Percentiles rank a stretch among this genome's conserved stretches.
These are phyloP conservation scores for Epichloe sylvatica DNA, from an alignment of 2,329 filamentous ascomycete genomes.

Conservation along the genomic window DNA sequence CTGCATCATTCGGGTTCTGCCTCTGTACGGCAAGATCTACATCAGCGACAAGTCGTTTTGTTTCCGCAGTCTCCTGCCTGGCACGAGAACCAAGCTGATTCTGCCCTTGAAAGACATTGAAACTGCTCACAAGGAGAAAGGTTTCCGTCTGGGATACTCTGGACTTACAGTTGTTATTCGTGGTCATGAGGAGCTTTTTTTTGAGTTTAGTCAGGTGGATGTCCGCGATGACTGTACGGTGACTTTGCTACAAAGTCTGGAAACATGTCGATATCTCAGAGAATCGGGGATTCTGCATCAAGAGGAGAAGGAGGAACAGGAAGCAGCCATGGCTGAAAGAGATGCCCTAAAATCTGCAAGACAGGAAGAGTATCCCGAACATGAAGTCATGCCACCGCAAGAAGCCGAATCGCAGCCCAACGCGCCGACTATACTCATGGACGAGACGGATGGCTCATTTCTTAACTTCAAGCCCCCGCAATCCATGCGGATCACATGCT, in stretches of 20 bases:
- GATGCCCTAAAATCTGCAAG: constrained; percentile 67
- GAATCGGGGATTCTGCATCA: constrained; percentile 54
- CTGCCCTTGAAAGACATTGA: constrained; percentile 83
- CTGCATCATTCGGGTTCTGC: constrained; percentile 78
- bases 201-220: constrained; percentile 71
- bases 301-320: constrained; percentile 56
- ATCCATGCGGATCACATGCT: constrained; percentile 71
- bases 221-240: constrained; percentile 79
- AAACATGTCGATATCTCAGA: constrained; percentile 54
- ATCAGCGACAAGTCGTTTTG: constrained; percentile 79
- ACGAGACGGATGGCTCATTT: constrained; percentile 76
- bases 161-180: constrained; percentile 86
- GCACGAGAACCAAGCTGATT: constrained; percentile 83
- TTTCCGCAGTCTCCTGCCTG: constrained; percentile 80
- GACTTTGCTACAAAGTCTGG: constrained; percentile 63
- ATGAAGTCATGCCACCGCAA: constrained; percentile 36
- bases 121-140: constrained; percentile 87
- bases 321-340: constrained; percentile 66
- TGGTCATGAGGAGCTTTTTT: constrained; percentile 91
- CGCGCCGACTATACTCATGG: constrained; percentile 67
- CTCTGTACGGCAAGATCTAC: constrained; percentile 93
- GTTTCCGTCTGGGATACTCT: constrained; percentile 81
- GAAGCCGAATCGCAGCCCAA: constrained; percentile 35
- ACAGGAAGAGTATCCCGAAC: constrained; percentile 34
- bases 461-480: constrained; percentile 79